Evolutionary conservation across 2,329 filamentous ascomycete genomes (phyloP), one percentile per base, ranked within the genome.

Genomic region (Pseudocercospora cruenta): DNA sequence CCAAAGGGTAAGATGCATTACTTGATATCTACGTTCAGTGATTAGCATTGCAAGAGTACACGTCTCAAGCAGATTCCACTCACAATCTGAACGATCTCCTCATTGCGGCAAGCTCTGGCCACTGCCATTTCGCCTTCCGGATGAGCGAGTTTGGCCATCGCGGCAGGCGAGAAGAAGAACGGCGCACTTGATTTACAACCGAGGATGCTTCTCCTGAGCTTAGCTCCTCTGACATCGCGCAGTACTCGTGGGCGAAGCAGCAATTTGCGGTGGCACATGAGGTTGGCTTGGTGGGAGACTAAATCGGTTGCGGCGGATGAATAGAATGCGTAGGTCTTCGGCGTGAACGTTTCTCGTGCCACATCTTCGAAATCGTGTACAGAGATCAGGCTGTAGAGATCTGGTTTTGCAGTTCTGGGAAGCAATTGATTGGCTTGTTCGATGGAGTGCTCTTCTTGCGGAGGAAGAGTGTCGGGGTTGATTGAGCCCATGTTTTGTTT

Each of bases 271-370:
- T 80, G 81, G 58, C 78, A 74, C 8, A 71, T 72, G 36, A 71
- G 72, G 65, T 83, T 83, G 22, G 78, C 76, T 21, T 76, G 74
- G 55, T 78, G 78, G 14, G 81, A 82, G 47, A 81, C 74, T 43
- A 82, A 78, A 51, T 84, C 82, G 0, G 83, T 84, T 0, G 83
- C 82, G 0, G 81, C 83, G 1, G 81, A 82, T n/a, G 78, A 79
- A 71, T 83, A 84, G 62, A 79, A 80, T 0, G 78, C 78, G 72
- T 73, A 80, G 22, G 78, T 72, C 60, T 80, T 80, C 19, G 71
- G 67, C 1, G 73, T 71, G 47, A 80, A 68, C 4, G 71, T 74
- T 16, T 73, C 70, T 4, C 69, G 67, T 4, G 80, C 80, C 10
- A 79, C 78, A n/a, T 76, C 64, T 63, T 82, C 80, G 68, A 83